phyloP scores from a whole-genome alignment of 73 alveolate species.

The Paramecium tetraurelia region DNA sequence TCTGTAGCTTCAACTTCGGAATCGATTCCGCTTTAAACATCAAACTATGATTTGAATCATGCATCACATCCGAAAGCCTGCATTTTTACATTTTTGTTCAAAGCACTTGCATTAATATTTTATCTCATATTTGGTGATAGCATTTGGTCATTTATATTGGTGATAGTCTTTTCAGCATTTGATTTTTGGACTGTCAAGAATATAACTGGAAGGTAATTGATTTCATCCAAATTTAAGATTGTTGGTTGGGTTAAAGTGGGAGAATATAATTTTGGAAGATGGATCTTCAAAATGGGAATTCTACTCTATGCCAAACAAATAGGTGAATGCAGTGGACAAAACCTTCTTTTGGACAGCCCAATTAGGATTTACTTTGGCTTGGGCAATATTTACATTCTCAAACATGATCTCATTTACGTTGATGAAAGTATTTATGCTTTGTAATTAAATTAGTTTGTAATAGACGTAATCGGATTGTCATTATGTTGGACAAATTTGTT shows the following conservation, averaged over 20 bases:
- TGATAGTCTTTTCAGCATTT: background rate
- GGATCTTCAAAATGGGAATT: background rate
- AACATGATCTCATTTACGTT: background rate
- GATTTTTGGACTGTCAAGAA: conserved; percentile 45
- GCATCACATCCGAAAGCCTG: conserved; percentile 41
- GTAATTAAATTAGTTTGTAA: background rate
- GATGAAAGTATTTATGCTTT: background rate
- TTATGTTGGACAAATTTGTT: background rate
- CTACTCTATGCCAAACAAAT: background rate
- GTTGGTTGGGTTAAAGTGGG: conserved; percentile 32
- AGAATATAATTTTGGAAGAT: background rate
- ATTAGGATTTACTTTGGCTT: background rate
- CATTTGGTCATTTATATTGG: background rate
- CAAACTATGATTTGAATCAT: background rate
- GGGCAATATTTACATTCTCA: background rate
- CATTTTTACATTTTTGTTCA: conserved; percentile 5
- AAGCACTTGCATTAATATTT: background rate
- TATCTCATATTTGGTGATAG: background rate
- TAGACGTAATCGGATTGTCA: background rate
- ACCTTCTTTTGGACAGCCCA: conserved; percentile 31
- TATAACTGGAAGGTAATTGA: background rate
- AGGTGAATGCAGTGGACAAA: background rate
- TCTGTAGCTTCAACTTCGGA: background rate
- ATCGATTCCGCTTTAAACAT: background rate
- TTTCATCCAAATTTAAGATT: background rate